These are phyloP conservation scores for Suhomyces canberraensis DNA, from an alignment of 805 yeast species.

Conservation along the genomic window DNA sequence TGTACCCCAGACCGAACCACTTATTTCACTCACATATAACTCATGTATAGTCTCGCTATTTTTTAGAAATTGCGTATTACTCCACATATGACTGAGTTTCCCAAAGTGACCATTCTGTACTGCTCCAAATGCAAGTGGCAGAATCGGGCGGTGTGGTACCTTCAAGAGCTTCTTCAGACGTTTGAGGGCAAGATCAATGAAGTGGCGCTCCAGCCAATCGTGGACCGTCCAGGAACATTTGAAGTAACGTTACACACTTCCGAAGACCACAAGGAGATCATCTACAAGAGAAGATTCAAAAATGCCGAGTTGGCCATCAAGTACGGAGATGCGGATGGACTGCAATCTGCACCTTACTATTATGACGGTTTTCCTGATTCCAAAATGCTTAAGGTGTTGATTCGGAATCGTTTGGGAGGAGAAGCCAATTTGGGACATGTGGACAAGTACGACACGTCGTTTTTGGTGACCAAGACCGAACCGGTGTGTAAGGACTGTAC, in stretches of 20 bases:
- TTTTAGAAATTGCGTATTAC: no score
- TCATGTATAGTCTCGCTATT: no score
- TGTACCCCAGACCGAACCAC: no score
- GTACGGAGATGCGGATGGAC: constrained; percentile 14
- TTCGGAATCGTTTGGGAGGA: constrained; percentile 60
- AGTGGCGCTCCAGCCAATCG: constrained; percentile 21
- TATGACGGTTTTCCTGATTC: constrained; percentile 86
- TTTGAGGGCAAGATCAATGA: constrained; percentile 56
- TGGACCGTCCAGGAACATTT: constrained; percentile 22
- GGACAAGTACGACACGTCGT: constrained; percentile 30
- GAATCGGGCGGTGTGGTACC: constrained; percentile 82
- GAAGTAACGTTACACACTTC: constrained; percentile 6
- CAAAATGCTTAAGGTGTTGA: constrained; percentile 66
- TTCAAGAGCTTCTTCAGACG: constrained; percentile 82
- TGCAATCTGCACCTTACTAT: constrained; percentile 26
- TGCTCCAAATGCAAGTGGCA: constrained; percentile 90
- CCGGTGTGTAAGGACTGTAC: constrained; percentile 1
- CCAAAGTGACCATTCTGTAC: constrained; percentile 65
- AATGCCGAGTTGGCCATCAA: constrained; percentile 22
- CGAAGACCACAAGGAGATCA: constrained; percentile 15
- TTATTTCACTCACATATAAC: no score
- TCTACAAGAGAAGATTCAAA: constrained; percentile 57
- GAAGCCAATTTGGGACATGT: constrained; percentile 59
- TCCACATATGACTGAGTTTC: no score
- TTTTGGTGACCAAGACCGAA: neutral